Evolutionary conservation across 2,329 filamentous ascomycete genomes (phyloP), one percentile per base, ranked within the genome.

Genomic region (Cercospora nicotianae): DNA sequence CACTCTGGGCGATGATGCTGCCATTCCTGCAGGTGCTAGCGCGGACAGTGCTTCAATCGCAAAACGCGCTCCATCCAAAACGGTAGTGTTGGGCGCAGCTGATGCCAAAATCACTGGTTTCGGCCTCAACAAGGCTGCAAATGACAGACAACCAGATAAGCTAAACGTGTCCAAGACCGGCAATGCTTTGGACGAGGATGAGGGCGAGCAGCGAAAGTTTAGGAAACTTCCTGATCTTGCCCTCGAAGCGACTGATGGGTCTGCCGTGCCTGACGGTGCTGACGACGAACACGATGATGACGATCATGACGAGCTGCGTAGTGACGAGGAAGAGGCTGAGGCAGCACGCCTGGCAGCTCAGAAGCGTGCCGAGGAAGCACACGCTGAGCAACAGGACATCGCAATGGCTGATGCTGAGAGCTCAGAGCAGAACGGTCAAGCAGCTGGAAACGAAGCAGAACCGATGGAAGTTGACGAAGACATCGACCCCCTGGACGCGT

Each of bases 401-500:
- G 66, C 75, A 55, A 82, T 83, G 78, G 75, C 77, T 68, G 83
- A 85, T 69, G 79, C 78, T 18, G 23, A 63, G 26, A 30, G n/a
- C 18, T 73, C 72, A 62, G 76, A 60, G 23, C 70, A 75, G 23
- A 70, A 66, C 20, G 70, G 67, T 51, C 69, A 73, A 59, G 20
- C 63, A 20, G 66, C 61, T n/a, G 66, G 62, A 5, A 64, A 67
- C 18, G 65, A 64, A 5, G 62, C 60, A 28, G 66, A 59, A 13
- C 64, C 61, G 9, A 77, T 77, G 79, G 68, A 81, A 80, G 79
- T 81, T 33, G 85, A 88, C 65, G 89, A 93, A 64, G 92, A 92
- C 33, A 81, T 95, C 39, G 95, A 99, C 78, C 93, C 95, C 7
- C 83, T 99, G 42, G 95, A 99, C 81, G 94, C 93, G n/a, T 99